phyloP scores from a whole-genome alignment of 495 filamentous ascomycete species.

The Aspergillus leporis region DNA sequence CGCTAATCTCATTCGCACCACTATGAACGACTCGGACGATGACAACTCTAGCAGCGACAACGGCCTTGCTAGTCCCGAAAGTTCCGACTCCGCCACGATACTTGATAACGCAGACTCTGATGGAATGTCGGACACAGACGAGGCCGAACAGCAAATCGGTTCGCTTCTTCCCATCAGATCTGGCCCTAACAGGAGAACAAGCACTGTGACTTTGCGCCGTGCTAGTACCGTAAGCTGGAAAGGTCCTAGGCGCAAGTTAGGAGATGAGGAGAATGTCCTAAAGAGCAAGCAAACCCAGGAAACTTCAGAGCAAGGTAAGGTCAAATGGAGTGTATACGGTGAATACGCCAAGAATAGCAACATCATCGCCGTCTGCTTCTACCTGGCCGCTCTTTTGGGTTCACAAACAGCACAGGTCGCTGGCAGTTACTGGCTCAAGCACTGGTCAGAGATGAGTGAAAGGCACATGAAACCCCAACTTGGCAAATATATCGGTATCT shows the following conservation, averaged over 20 bases:
- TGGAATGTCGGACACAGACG: conserved; percentile 62
- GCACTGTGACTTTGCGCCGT: conserved; percentile 76
- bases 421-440: conserved; percentile 90
- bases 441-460: conserved; percentile 82
- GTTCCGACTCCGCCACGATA: conserved; percentile 55
- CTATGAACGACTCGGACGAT: conserved; percentile 64
- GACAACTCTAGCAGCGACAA: conserved; percentile 56
- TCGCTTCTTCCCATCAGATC: conserved; percentile 71
- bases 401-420: conserved; percentile 79
- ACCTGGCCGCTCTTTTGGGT: conserved; percentile 72
- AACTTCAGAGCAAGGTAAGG: conserved; percentile 87
- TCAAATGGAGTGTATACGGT: conserved; percentile 88
- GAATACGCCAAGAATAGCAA: conserved; percentile 96
- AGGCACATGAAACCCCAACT: conserved; percentile 64
- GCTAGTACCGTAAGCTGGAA: conserved; percentile 91
- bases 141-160: conserved; percentile 66
- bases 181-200: conserved; percentile 59
- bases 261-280: conserved; percentile 75
- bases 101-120: conserved; percentile 51
- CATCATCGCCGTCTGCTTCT: conserved; percentile 76
- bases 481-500: conserved; percentile 91
- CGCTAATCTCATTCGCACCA: conserved; percentile 77
- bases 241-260: conserved; percentile 76
- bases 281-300: conserved; percentile 88
- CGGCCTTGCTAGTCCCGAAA: conserved; percentile 47